phyloP scores from a whole-genome alignment of 148 eudicot genomes.

The Cornus suecica region DNA sequence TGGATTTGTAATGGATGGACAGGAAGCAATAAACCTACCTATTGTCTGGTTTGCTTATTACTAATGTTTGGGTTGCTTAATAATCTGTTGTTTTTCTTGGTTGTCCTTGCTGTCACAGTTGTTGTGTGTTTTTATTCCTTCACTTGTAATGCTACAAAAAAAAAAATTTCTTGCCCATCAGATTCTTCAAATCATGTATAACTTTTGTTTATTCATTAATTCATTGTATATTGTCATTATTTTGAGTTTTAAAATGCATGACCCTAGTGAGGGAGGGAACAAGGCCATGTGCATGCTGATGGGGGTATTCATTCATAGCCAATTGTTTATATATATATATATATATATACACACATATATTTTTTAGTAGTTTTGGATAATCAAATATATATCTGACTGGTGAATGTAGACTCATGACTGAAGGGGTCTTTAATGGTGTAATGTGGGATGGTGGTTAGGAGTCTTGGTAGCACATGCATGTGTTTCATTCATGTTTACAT shows the following conservation, averaged over 20 bases:
- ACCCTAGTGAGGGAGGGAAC: slow-evolving; percentile 27
- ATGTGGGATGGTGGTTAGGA: slow-evolving; percentile 16
- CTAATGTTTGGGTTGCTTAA: slow-evolving; percentile 16
- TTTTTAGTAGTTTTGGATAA: neutral
- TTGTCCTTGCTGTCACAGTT: slow-evolving; percentile 26
- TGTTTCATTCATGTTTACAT: neutral
- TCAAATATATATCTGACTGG: neutral
- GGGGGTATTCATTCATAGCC: slow-evolving; percentile 17
- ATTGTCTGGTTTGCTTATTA: slow-evolving; percentile 24
- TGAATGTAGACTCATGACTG: slow-evolving; percentile 3
- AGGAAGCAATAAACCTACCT: slow-evolving; percentile 29
- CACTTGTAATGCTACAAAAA: slow-evolving; percentile 14
- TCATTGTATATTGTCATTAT: slow-evolving; percentile 12
- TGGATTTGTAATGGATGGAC: slow-evolving; percentile 35
- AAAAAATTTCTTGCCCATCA: slow-evolving; percentile 1
- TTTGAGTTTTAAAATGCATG: slow-evolving; percentile 3
- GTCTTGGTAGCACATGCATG: slow-evolving; percentile 6
- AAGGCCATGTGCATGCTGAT: slow-evolving; percentile 48
- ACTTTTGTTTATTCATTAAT: slow-evolving; percentile 8
- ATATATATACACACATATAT: too few species aligned
- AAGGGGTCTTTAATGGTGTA: slow-evolving; percentile 6
- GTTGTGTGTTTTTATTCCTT: slow-evolving; percentile 17
- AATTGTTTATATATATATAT: neutral
- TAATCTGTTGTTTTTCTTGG: slow-evolving; percentile 4
- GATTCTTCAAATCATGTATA: slow-evolving; percentile 28